Evolutionary conservation across 163 green algal species (phyloP).

Genomic region (Smithsoniella earleae): DNA sequence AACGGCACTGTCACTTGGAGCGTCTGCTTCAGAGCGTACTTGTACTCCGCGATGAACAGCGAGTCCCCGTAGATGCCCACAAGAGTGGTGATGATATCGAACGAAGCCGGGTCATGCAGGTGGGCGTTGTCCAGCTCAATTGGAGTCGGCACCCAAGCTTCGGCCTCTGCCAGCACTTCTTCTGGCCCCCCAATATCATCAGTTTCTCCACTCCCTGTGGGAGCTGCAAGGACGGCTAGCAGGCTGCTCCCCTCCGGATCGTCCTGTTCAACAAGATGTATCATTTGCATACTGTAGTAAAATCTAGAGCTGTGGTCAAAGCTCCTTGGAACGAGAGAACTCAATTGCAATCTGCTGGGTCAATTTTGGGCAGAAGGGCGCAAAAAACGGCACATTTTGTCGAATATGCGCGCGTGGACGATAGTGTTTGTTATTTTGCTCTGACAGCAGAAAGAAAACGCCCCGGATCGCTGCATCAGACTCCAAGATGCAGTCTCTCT

Average conservation of each 20-base stretch:
- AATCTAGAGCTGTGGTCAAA: background rate
- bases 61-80: conserved; percentile 7
- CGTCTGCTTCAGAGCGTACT: background rate
- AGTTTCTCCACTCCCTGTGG: conserved; percentile 32
- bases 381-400: too few relatives aligned
- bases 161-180: conserved; percentile 40
- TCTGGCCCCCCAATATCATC: conserved; percentile 49
- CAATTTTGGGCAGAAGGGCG: too few relatives aligned
- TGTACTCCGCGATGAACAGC: conserved; percentile 25
- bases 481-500: too few relatives aligned
- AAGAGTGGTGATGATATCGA: conserved; percentile 30
- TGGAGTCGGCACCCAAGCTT: conserved; percentile 57
- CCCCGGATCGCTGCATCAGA: too few relatives aligned
- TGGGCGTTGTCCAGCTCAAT: conserved; percentile 39
- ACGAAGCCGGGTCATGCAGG: conserved; percentile 20
- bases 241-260: background rate
- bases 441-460: too few relatives aligned
- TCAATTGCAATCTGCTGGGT: too few relatives aligned
- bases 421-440: too few relatives aligned
- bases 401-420: too few relatives aligned
- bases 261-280: conserved; percentile 15
- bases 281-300: background rate
- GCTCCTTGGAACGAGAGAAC: too few relatives aligned
- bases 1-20: background rate
- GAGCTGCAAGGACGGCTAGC: background rate